A percentile compares a stretch with the other conserved stretches of the same genome.
These are phyloP conservation scores for Colletotrichum sp. DNA, from an alignment of 2,329 filamentous ascomycete species.

Conservation along the genomic window DNA sequence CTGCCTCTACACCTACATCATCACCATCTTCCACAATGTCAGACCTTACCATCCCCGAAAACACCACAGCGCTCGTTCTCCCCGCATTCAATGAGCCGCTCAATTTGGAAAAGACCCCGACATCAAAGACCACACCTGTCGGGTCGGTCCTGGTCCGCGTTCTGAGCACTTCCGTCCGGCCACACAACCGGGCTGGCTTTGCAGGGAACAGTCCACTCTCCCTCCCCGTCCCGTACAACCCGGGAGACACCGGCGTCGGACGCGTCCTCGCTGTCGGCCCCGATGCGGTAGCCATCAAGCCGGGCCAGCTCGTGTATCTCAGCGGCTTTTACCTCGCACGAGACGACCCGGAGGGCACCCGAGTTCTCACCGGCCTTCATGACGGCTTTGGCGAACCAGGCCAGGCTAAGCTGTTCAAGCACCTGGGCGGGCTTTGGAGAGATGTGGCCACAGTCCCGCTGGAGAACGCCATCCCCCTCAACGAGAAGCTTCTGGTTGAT, in stretches of 20 bases:
- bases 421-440: conserved; percentile 33
- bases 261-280: conserved; percentile 36
- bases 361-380: conserved; percentile 33
- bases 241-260: conserved; percentile 36
- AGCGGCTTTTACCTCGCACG: conserved; percentile 32
- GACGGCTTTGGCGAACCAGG: conserved; percentile 25
- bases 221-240: conserved; percentile 35
- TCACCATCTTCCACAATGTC: background rate
- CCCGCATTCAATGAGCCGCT: background rate
- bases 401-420: conserved; percentile 27
- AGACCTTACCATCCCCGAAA: background rate
- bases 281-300: conserved; percentile 33
- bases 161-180: background rate
- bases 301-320: conserved; percentile 38
- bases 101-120: background rate
- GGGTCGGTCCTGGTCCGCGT: background rate
- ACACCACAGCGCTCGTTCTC: background rate
- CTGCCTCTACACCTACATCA: background rate
- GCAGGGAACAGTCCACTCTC: background rate
- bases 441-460: conserved; percentile 34
- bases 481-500: conserved; percentile 29
- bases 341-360: conserved; percentile 29
- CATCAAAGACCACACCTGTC: background rate
- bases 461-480: conserved; percentile 35
- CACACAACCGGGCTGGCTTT: background rate